Base-by-base conservation (phyloP, 192 early-diverging fungal species). In the Podila epicladia region DNA sequence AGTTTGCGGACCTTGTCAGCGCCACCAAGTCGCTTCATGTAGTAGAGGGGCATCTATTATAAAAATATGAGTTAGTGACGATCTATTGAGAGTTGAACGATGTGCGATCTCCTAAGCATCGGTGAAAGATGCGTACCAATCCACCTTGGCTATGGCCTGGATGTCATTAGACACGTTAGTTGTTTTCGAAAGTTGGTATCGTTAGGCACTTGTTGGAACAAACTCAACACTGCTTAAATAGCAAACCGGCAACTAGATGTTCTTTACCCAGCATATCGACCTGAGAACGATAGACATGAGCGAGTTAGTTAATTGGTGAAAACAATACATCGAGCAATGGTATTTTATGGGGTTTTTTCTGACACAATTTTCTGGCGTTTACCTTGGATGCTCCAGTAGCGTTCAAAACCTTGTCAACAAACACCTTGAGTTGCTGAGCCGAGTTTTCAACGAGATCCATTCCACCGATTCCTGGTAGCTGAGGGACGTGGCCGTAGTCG, bases 21-120 rank as follows among this genome's bases (percentile, higher is more conserved):
- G 8, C 67, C 67, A 17, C 67, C 67, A 31, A 69, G 29, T 6
- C 35, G 33, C 58, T 69, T 69, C 29, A 69, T 28, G 26, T 48
- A 69, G 17, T 69, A 69, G 0, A 53, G 55, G 2, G 58, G 67
- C 67, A 69, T 69, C 22, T 58, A 59, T 2, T 31, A 29, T 29
- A 29, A 29, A 29, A 29, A 29, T 3, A 29, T 29, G 29, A 29
- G 29, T 29, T 29, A 29, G 29, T 8, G 7, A 41, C 4, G 7
- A 64, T 22, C 7, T 64, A 37, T 45, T 37, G 17, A 24, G 17
- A 11, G 32, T 4, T 5, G 28, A 9, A 48, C 24, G n/a, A 1
- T 41, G 8, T 4, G 4, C 6, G 33, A 35, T 29, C 20, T 9
- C 4, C 13, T 15, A 5, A 51, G 49, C 13, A 7, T 13, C 51